Percentiles rank a stretch among this genome's conserved stretches.
phyloP scores from a whole-genome alignment of 1,284 basidiomycete genomes.

The Kalmanozyma brasiliensis region DNA sequence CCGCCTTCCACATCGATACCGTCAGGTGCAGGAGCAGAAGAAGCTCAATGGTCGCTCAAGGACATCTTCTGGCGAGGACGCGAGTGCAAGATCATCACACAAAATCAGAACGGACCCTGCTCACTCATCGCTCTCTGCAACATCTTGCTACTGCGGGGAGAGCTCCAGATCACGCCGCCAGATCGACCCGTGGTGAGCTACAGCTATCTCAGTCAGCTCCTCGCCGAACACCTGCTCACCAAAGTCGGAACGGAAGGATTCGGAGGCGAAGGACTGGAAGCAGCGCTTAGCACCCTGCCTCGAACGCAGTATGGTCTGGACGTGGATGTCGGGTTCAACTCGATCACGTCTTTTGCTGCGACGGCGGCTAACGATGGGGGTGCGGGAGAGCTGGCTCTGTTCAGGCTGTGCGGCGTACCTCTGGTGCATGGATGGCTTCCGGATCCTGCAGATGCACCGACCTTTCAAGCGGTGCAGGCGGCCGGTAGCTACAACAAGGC shows the following conservation, averaged over 20 bases:
- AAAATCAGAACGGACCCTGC: constrained; percentile 77
- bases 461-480: constrained; percentile 72
- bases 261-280: constrained; percentile 73
- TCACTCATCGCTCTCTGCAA: constrained; percentile 82
- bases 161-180: constrained; percentile 70
- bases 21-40: constrained; percentile 20
- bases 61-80: constrained; percentile 56
- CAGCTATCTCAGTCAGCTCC: constrained; percentile 80
- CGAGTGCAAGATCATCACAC: constrained; percentile 56
- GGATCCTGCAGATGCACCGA: constrained; percentile 77
- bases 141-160: constrained; percentile 55
- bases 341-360: constrained; percentile 47
- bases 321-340: constrained; percentile 55
- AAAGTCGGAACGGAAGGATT: constrained; percentile 61
- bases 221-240: constrained; percentile 81
- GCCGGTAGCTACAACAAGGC: constrained; percentile 72
- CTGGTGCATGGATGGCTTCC: constrained; percentile 93
- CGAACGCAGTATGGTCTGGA: constrained; percentile 76
- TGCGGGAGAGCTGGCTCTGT: constrained; percentile 80
- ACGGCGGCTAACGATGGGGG: constrained; percentile 67
- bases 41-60: constrained; percentile 59
- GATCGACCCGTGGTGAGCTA: constrained; percentile 79
- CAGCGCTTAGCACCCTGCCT: constrained; percentile 83
- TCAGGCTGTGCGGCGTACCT: constrained; percentile 80
- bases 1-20: background rate